Evolutionary conservation across 75 land plant species (phyloP), one percentile per base, ranked within the genome.

Genomic region (Ceratopteris richardii): DNA sequence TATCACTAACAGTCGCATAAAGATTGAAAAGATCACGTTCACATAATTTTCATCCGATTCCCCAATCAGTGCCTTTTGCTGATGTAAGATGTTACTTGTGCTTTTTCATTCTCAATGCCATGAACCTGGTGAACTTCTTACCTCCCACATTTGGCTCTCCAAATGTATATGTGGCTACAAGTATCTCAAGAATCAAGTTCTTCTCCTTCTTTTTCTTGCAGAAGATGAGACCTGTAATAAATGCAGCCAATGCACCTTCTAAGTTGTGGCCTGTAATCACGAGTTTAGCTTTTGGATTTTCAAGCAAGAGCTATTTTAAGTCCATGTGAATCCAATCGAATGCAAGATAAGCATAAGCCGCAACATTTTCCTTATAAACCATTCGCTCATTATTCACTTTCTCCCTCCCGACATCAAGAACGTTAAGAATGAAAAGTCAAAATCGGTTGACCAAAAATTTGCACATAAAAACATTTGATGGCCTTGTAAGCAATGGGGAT

Each of bases 81-180:
- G n/a, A 14, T 46, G 17, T 2, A 46, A 14, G 14, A 17, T 3
- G 14, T 46, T 20, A 17, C 17, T 19, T 31, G n/a, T 22, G 54
- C 17, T n/a, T 12, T 19, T 42, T 24, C 5, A 61, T 9, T 14
- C 41, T 46, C 21, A 31, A 31, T 13, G 21, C 26, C 71, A 72
- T 72, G 44, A 56, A 77, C 0, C 66, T 25, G 0, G 74, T 76
- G 39, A 86, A 77, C 17, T 57, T 41, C 7, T 37, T 13, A 39
- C 80, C 79, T 11, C 90, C 90, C 25, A 83, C 87, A 46, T 83
- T 46, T n/a, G 86, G 86, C 57, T 83, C 80, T 42, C 86, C 86
- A 33, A 76, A 83, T 1, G 86, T 80, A 44, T 83, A 83, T 5
- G 83, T 63, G 0, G 76, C 87, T 6, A 62, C 55, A 2, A 86